These are phyloP conservation scores for Sporothrix pseudoabietina DNA, from an alignment of 2,329 filamentous ascomycete species.

Conservation along the genomic window DNA sequence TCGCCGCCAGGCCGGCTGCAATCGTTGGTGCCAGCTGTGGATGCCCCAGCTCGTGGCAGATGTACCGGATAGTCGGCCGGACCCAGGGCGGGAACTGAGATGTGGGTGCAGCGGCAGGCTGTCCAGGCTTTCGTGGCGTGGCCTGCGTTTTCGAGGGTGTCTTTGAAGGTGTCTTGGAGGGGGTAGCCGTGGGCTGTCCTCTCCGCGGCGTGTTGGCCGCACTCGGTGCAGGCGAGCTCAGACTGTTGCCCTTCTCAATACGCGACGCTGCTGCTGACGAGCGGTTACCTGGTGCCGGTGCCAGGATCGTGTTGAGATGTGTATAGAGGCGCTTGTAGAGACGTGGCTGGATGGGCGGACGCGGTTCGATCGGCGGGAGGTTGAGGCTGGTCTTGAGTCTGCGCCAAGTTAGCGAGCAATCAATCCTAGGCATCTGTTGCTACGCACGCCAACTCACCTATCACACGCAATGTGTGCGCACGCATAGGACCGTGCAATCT, in stretches of 20 bases:
- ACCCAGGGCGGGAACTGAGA: conserved; percentile 59
- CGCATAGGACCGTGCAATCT: conserved; percentile 80
- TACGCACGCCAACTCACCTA: conserved; percentile 52
- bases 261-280: conserved; percentile 40
- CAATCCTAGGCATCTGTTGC: not conserved
- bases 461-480: conserved; percentile 91
- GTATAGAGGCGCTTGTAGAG: conserved; percentile 82
- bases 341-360: conserved; percentile 75
- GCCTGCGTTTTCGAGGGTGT: not conserved
- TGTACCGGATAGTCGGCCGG: conserved; percentile 65
- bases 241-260: conserved; percentile 35
- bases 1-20: conserved; percentile 69
- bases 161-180: not conserved
- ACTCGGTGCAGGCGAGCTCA: conserved; percentile 38
- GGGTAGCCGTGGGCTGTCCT: conserved; percentile 33
- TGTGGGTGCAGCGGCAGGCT: conserved; percentile 10
- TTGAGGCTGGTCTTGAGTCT: conserved; percentile 76
- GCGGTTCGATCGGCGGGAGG: conserved; percentile 73
- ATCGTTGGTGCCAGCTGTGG: conserved; percentile 69
- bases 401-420: not conserved
- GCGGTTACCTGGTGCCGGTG: conserved; percentile 35
- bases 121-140: conserved; percentile 42
- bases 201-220: conserved; percentile 1
- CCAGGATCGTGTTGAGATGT: conserved; percentile 75
- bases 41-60: conserved; percentile 65